These are phyloP conservation scores for Terfezia claveryi DNA, from an alignment of 495 filamentous ascomycete genomes.

Conservation along the genomic window DNA sequence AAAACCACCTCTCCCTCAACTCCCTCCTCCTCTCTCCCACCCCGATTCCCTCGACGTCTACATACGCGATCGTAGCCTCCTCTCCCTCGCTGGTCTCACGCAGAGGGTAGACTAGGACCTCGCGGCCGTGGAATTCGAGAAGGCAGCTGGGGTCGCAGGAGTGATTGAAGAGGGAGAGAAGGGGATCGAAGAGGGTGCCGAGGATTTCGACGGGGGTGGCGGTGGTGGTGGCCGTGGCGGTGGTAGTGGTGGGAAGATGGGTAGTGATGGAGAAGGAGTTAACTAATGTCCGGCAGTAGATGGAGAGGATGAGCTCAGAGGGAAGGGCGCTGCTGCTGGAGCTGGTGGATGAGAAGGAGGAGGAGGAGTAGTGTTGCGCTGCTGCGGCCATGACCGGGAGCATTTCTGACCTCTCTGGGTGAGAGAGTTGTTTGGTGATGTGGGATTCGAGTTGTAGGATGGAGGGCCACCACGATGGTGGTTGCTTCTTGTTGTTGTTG, in stretches of 20 bases:
- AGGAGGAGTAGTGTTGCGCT: constrained; percentile 22
- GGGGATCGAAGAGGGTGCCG: constrained; percentile 38
- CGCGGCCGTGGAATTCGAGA: constrained; percentile 35
- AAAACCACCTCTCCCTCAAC: constrained; percentile 38
- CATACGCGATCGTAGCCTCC: constrained; percentile 48
- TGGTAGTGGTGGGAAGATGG: constrained; percentile 22
- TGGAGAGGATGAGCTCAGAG: constrained; percentile 4
- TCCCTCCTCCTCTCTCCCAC: constrained; percentile 26
- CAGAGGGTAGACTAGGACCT: constrained; percentile 23
- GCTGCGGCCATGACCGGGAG: constrained; percentile 33
- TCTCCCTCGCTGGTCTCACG: constrained; percentile 8
- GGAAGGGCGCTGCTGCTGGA: not conserved
- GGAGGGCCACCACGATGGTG: constrained; percentile 3
- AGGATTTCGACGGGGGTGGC: constrained; percentile 22
- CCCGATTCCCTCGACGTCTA: constrained; percentile 34
- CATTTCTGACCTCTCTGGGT: constrained; percentile 22
- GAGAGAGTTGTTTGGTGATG: constrained; percentile 28
- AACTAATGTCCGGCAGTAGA: constrained; percentile 24
- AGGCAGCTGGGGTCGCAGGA: constrained; percentile 47
- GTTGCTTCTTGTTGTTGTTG: too few species aligned
- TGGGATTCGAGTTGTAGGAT: constrained; percentile 20
- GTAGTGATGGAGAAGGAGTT: constrained; percentile 42
- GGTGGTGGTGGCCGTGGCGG: not conserved
- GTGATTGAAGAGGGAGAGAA: constrained; percentile 41
- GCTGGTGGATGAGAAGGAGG: not conserved